Percentiles rank a stretch among this genome's conserved stretches.
These are phyloP conservation scores for Sugiyamaella mastotermitis DNA, from an alignment of 805 yeast species.

Conservation along the genomic window DNA sequence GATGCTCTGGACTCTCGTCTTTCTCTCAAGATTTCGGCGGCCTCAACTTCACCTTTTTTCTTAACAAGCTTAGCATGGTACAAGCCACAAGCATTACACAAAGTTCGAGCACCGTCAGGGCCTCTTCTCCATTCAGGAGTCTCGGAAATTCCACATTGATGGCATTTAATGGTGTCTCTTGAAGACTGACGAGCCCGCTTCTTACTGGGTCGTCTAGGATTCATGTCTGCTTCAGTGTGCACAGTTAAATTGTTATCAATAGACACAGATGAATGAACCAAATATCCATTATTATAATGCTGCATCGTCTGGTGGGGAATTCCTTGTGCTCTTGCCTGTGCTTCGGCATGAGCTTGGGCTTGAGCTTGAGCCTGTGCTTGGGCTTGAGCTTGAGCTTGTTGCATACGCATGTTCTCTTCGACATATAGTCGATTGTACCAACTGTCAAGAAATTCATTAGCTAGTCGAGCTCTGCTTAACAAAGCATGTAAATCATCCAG, in stretches of 20 bases:
- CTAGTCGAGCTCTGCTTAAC: conserved; percentile 12
- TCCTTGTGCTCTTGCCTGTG: conserved; percentile 7
- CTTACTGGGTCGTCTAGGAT: conserved; percentile 12
- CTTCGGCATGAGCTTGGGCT: conserved; percentile 7
- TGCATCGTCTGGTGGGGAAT: conserved; percentile 2
- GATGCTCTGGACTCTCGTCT: conserved; percentile 10
- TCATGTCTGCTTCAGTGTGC: conserved; percentile 2
- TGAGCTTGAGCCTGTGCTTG: conserved; percentile 8
- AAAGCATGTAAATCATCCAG: conserved; percentile 16
- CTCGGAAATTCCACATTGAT: conserved; percentile 46
- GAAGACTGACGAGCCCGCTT: conserved; percentile 14
- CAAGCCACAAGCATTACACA: conserved; percentile 81
- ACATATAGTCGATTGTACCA: conserved; percentile 18
- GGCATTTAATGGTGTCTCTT: conserved; percentile 29
- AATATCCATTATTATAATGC: neutral
- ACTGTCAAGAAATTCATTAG: conserved; percentile 17
- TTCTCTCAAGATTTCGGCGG: conserved; percentile 36
- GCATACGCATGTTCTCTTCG: conserved; percentile 7
- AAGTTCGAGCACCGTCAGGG: conserved; percentile 66
- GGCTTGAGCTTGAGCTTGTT: conserved; percentile 9
- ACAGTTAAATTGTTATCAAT: conserved; percentile 1
- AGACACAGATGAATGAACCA: neutral
- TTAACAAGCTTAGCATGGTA: conserved; percentile 64
- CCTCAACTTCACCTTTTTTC: conserved; percentile 47
- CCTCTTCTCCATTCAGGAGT: conserved; percentile 87